A percentile compares a stretch with the other conserved stretches of the same genome.
Conservation (phyloP, 2,329 filamentous ascomycete species). For the Alternaria sp. region DNA sequence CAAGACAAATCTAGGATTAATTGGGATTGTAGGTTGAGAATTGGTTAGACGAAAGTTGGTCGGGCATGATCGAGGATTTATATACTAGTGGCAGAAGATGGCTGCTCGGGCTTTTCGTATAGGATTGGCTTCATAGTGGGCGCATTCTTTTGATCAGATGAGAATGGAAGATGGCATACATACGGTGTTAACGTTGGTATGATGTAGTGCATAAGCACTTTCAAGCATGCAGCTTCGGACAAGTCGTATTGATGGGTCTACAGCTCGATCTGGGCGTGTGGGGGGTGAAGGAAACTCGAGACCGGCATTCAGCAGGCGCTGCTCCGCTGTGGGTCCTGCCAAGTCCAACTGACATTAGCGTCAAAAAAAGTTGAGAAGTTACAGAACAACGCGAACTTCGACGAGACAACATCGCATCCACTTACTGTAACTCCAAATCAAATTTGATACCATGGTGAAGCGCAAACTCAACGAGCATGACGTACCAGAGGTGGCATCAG, state of each 20-base stretch:
- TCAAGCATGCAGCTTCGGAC: not conserved
- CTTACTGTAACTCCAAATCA: not conserved
- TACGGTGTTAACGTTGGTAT: accelerated
- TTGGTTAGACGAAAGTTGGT: accelerated
- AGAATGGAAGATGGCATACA: not conserved
- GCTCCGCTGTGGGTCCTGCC: slow-evolving; percentile 25
- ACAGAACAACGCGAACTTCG: slow-evolving; percentile 15
- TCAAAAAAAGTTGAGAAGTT: slow-evolving; percentile 33
- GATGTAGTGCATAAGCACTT: not conserved
- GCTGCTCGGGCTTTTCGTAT: not conserved
- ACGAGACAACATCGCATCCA: slow-evolving; percentile 7
- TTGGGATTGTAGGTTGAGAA: not conserved
- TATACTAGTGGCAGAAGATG: not conserved
- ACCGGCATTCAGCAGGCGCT: slow-evolving; percentile 2
- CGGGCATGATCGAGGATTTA: not conserved
- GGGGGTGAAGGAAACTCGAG: not conserved
- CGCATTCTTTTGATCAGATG: not conserved
- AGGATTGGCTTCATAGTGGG: not conserved
- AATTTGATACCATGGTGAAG: slow-evolving; percentile 44
- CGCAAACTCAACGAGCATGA: slow-evolving; percentile 61
- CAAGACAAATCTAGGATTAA: slow-evolving; percentile 24
- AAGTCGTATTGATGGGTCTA: no score
- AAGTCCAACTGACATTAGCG: slow-evolving; percentile 21
- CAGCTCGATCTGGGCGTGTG: not conserved
- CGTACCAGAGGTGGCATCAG: slow-evolving; percentile 51